phyloP scores from a whole-genome alignment of 495 filamentous ascomycete genomes.

The Amphirosellinia nigrospora region DNA sequence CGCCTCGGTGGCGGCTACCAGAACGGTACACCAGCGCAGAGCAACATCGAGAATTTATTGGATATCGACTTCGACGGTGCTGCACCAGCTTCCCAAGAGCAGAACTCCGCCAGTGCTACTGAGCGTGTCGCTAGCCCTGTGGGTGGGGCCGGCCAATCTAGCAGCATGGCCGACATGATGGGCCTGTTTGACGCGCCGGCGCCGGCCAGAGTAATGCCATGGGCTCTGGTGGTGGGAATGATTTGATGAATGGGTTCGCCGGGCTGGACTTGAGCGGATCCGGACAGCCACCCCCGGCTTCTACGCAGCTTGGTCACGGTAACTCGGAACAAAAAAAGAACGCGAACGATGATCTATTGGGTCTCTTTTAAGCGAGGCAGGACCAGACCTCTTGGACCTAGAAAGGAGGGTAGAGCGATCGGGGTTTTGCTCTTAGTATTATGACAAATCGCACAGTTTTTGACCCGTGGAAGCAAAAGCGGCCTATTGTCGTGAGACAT shows the following conservation, averaged over 20 bases:
- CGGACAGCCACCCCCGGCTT: conserved; percentile 62
- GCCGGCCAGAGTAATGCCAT: conserved; percentile 43
- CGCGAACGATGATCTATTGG: conserved; percentile 87
- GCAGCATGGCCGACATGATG: conserved; percentile 88
- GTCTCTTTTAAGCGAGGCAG: conserved; percentile 69
- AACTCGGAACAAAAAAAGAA: conserved; percentile 48
- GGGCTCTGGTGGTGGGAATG: conserved; percentile 49
- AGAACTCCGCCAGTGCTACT: conserved; percentile 72
- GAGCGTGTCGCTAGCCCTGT: conserved; percentile 75
- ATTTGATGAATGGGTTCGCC: conserved; percentile 85
- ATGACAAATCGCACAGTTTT: not conserved
- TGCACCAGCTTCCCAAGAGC: conserved; percentile 86
- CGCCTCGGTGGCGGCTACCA: conserved; percentile 77
- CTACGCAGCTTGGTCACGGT: conserved; percentile 54
- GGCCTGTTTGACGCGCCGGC: conserved; percentile 71
- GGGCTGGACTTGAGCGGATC: conserved; percentile 74
- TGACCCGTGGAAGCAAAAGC: not conserved
- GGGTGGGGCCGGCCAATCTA: conserved; percentile 40
- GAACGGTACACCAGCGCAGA: conserved; percentile 63
- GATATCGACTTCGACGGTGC: conserved; percentile 98
- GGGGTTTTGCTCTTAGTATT: not conserved
- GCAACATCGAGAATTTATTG: conserved; percentile 90
- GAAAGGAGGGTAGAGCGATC: conserved; percentile 10
- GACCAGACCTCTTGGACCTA: conserved; percentile 28
- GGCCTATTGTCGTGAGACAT: conserved; percentile 1